Evolutionary conservation across 495 filamentous ascomycete species (phyloP).

Genomic region (Hypoxylon fragiforme): DNA sequence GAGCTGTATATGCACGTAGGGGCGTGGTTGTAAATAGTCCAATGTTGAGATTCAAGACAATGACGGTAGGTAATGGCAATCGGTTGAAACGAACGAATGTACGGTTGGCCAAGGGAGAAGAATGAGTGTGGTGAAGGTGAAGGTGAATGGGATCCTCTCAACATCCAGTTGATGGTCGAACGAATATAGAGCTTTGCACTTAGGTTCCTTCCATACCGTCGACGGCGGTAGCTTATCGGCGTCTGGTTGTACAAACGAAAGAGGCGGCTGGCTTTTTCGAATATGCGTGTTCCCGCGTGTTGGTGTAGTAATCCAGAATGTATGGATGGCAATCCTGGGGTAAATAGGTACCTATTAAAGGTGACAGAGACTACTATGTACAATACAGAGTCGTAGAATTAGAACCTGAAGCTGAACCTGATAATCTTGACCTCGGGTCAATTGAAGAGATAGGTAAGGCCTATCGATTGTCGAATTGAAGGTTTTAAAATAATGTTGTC

Average conservation of each 20-base stretch:
- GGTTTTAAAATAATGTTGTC: constrained; percentile 15
- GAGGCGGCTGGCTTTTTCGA: constrained; percentile 10
- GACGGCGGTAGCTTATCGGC: constrained; percentile 9
- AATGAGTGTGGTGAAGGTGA: constrained; percentile 17
- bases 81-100: constrained; percentile 9
- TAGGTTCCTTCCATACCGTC: constrained; percentile 21
- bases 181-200: no score
- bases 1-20: constrained; percentile 18
- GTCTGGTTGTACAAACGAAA: constrained; percentile 7
- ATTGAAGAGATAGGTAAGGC: background rate
- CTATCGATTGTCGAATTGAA: constrained; percentile 1
- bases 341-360: no score
- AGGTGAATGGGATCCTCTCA: constrained; percentile 8
- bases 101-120: constrained; percentile 2
- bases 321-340: no score
- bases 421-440: no score
- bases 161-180: background rate
- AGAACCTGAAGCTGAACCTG: no score
- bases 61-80: constrained; percentile 1
- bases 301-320: no score
- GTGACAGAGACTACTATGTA: no score
- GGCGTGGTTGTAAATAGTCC: constrained; percentile 11
- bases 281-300: constrained; percentile 23
- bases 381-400: no score
- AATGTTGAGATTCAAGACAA: constrained; percentile 22